These are phyloP conservation scores for Phaeotremella skinneri DNA, from an alignment of 768 basidiomycete genomes.

Conservation along the genomic window DNA sequence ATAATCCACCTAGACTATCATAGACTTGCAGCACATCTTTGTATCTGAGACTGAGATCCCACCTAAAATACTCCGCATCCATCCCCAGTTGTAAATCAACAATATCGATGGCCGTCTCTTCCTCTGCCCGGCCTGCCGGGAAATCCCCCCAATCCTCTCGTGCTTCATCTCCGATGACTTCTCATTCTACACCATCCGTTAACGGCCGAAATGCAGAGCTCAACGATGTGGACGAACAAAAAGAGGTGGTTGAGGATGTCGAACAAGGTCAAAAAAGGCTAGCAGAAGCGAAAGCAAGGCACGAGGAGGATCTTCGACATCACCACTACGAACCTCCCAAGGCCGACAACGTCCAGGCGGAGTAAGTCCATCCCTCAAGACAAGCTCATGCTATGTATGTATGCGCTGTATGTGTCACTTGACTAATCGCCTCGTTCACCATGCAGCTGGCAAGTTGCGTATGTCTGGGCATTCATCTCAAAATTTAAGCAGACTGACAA, in stretches of 20 bases:
- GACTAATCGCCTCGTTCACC: background rate
- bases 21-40: too few relatives aligned
- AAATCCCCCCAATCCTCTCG: too few relatives aligned
- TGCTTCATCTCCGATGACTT: too few relatives aligned
- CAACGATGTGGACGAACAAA: background rate
- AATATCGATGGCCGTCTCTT: background rate
- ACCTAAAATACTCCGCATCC: too few relatives aligned
- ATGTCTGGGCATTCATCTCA: slow-evolving; percentile 43
- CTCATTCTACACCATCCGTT: too few relatives aligned
- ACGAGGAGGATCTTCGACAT: slow-evolving; percentile 33
- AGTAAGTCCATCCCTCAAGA: slow-evolving; percentile 17
- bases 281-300: slow-evolving; percentile 26
- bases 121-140: background rate
- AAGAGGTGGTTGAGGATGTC: background rate
- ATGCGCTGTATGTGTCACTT: background rate
- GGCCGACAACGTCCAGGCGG: slow-evolving; percentile 25
- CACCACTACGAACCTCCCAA: slow-evolving; percentile 31
- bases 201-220: too few relatives aligned
- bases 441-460: slow-evolving; percentile 42
- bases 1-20: too few relatives aligned
- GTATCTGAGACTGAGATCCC: too few relatives aligned
- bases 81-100: too few relatives aligned
- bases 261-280: background rate
- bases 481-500: slow-evolving; percentile 29
- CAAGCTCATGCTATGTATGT: too few relatives aligned